These are phyloP conservation scores for Botrytis cinerea DNA, from an alignment of 2,329 filamentous ascomycete species.

Conservation along the genomic window DNA sequence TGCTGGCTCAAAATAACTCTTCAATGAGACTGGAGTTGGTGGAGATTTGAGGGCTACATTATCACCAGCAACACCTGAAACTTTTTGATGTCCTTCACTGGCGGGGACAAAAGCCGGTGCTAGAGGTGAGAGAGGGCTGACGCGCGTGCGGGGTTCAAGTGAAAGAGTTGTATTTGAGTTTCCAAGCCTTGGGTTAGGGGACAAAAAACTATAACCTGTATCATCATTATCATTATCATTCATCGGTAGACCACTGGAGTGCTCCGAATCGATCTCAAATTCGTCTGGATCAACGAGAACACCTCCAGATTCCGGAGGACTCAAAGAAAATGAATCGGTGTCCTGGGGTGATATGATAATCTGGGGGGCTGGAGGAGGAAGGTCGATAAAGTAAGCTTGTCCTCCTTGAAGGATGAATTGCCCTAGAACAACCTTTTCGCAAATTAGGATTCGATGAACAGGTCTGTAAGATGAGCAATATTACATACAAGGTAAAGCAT, in stretches of 20 bases:
- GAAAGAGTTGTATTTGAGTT: not conserved
- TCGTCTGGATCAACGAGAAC: not conserved
- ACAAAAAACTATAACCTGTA: not conserved
- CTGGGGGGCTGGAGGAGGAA: not conserved
- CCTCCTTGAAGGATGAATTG: not conserved
- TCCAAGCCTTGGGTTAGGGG: accelerated
- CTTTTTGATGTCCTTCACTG: not conserved
- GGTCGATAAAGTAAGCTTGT: not conserved
- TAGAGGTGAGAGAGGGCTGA: not conserved
- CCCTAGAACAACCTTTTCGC: not conserved
- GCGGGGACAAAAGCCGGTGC: not conserved
- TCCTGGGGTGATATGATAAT: no score
- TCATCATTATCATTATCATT: not conserved
- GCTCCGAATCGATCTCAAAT: not conserved
- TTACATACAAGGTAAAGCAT: constrained; percentile 7
- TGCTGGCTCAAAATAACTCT: not conserved
- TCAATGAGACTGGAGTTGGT: not conserved
- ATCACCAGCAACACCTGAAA: not conserved
- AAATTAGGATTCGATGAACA: not conserved
- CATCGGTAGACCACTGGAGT: not conserved
- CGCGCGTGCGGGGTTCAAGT: no score
- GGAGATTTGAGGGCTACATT: not conserved
- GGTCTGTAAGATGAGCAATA: not conserved
- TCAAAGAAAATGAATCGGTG: not conserved
- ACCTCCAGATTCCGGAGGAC: not conserved